A percentile compares a stretch with the other conserved stretches of the same genome.
These are phyloP conservation scores for Ilex asprella DNA, from an alignment of 257 asterid genomes.

Conservation along the genomic window DNA sequence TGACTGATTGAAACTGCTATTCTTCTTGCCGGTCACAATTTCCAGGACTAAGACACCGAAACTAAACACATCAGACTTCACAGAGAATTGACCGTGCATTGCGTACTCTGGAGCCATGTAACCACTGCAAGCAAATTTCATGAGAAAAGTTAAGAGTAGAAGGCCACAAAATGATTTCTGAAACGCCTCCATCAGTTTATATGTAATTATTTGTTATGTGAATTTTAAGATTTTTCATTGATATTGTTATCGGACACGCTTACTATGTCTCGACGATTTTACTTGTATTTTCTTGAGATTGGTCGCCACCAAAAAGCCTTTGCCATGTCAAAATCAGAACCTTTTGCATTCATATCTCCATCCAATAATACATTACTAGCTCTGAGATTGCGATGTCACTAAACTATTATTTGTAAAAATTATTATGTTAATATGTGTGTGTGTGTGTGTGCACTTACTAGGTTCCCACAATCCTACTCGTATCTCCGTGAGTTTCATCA, in stretches of 20 bases:
- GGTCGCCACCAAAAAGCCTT: background rate
- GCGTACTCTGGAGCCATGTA: background rate
- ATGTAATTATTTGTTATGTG: background rate
- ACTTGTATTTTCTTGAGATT: background rate
- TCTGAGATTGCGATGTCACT: no score
- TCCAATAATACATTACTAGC: no score
- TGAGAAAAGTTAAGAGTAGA: background rate
- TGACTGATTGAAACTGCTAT: background rate
- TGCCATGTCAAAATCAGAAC: background rate
- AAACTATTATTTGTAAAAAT: no score
- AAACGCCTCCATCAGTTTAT: no score
- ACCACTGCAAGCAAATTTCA: background rate
- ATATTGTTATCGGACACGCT: background rate
- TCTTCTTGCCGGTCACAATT: background rate
- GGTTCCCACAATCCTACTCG: background rate
- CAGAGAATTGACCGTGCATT: background rate
- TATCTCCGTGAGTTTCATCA: background rate
- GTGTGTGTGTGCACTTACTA: no score
- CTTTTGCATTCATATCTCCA: background rate
- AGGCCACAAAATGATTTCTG: background rate
- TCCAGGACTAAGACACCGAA: background rate
- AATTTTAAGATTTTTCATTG: no score
- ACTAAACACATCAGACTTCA: background rate
- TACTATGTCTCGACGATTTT: background rate
- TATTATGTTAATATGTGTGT: no score